These are phyloP conservation scores for Candida anutae DNA, from an alignment of 1,139 yeast species.

Conservation along the genomic window DNA sequence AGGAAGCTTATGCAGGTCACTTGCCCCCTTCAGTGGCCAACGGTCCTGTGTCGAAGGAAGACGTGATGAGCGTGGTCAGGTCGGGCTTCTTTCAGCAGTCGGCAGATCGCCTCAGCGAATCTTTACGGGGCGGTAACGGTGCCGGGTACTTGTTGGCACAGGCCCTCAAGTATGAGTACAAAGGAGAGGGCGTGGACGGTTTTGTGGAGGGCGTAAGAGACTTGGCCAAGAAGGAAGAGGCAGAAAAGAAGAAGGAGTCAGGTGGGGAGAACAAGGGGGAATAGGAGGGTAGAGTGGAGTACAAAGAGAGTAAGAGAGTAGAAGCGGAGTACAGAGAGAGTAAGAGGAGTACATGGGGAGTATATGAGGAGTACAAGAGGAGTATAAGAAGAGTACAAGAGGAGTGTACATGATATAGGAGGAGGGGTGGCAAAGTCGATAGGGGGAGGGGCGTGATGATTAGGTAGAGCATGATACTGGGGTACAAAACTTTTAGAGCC, in stretches of 20 bases:
- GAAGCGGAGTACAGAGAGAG: too few relatives aligned
- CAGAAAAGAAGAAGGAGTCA: constrained; percentile 5
- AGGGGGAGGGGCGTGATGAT: too few relatives aligned
- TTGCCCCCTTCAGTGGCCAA: constrained; percentile 36
- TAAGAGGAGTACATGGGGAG: too few relatives aligned
- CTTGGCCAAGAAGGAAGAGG: constrained; percentile 16
- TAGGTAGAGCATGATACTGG: too few relatives aligned
- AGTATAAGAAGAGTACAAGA: too few relatives aligned
- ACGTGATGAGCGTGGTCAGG: constrained; percentile 38
- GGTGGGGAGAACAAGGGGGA: too few relatives aligned
- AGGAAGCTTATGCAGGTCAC: constrained; percentile 25
- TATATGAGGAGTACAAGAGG: too few relatives aligned
- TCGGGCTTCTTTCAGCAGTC: constrained; percentile 51
- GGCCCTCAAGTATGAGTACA: constrained; percentile 42
- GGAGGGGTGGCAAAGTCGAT: too few relatives aligned
- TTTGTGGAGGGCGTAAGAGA: constrained; percentile 44
- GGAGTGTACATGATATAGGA: too few relatives aligned
- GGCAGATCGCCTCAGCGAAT: constrained; percentile 35
- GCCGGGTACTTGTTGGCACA: constrained; percentile 48
- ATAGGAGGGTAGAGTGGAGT: too few relatives aligned
- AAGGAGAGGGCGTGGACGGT: constrained; percentile 53
- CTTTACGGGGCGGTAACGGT: constrained; percentile 32
- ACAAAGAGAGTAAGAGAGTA: too few relatives aligned
- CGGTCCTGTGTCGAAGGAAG: constrained; percentile 29
- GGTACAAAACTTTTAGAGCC: too few relatives aligned